phyloP scores from a whole-genome alignment of 345 rosid species.

The Noccaea bulbosa region DNA sequence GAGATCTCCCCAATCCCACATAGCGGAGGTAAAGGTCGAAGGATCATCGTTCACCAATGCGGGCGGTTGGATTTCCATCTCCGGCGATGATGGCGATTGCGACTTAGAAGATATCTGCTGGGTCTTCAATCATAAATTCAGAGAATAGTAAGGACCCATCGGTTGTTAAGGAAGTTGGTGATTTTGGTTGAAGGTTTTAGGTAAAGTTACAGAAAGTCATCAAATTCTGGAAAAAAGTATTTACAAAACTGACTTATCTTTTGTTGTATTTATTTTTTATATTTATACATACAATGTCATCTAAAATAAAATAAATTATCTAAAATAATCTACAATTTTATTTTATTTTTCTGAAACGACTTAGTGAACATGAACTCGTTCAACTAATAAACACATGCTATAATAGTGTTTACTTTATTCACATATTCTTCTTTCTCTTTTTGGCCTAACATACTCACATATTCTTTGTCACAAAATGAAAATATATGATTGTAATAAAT shows the following conservation, averaged over 20 bases:
- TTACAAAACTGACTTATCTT: background rate
- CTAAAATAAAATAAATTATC: slow-evolving; percentile 7
- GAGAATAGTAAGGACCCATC: slow-evolving; percentile 15
- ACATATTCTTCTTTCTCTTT: background rate
- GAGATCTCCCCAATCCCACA: slow-evolving; percentile 89
- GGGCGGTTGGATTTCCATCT: slow-evolving; percentile 52
- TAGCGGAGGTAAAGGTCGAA: slow-evolving; percentile 45
- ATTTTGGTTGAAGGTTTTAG: slow-evolving; percentile 43
- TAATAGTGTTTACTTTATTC: slow-evolving; percentile 14
- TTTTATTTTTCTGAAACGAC: slow-evolving; percentile 1
- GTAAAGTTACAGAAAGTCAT: slow-evolving; percentile 27
- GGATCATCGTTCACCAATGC: slow-evolving; percentile 49
- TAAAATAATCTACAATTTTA: slow-evolving; percentile 4
- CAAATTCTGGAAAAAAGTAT: slow-evolving; percentile 10
- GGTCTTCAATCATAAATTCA: slow-evolving; percentile 19
- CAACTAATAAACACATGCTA: slow-evolving; percentile 26
- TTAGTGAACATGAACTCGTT: slow-evolving; percentile 17
- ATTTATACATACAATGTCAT: background rate
- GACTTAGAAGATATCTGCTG: slow-evolving; percentile 39
- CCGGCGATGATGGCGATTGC: slow-evolving; percentile 33
- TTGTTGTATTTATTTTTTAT: background rate
- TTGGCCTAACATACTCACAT: background rate
- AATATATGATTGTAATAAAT: background rate
- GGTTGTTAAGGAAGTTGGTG: slow-evolving; percentile 45
- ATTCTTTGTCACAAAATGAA: background rate